Evolutionary conservation across 78 protist species (phyloP).

Genomic region (Monocercomonoides exilis): DNA sequence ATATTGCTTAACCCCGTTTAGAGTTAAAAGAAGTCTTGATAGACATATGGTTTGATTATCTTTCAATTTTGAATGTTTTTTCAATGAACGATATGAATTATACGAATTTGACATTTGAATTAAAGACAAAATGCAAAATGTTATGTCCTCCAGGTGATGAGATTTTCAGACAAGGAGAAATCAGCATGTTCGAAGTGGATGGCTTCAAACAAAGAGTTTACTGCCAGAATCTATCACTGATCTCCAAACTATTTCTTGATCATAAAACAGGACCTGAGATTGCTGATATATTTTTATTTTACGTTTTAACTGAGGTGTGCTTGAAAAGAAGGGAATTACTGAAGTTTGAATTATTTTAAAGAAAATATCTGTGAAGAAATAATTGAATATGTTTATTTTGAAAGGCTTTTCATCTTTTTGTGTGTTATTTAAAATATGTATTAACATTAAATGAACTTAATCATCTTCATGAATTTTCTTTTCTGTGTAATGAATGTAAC

Average conservation of each 20-base stretch:
- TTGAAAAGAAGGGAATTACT: no score
- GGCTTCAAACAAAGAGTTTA: conserved; percentile 72
- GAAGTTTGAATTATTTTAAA: no score
- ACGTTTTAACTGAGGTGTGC: conserved; percentile 72
- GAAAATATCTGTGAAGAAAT: no score
- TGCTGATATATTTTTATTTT: conserved; percentile 88
- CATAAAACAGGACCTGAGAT: conserved; percentile 81
- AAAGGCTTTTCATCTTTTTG: conserved; percentile 10
- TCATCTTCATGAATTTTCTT: no score
- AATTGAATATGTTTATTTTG: no score
- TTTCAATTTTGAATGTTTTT: background rate
- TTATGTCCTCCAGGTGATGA: conserved; percentile 89
- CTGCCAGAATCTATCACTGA: conserved; percentile 84
- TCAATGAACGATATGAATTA: no score
- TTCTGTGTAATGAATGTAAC: no score
- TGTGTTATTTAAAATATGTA: background rate
- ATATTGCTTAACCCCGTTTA: conserved; percentile 61
- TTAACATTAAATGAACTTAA: no score
- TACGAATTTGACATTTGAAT: background rate
- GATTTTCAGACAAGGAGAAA: conserved; percentile 58
- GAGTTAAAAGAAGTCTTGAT: background rate
- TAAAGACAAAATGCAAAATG: conserved; percentile 52
- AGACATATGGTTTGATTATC: background rate
- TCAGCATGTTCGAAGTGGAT: conserved; percentile 80
- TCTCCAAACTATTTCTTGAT: conserved; percentile 87